Evolutionary conservation across 306 rosid species (phyloP).

Genomic region (Gleditsia sinensis): DNA sequence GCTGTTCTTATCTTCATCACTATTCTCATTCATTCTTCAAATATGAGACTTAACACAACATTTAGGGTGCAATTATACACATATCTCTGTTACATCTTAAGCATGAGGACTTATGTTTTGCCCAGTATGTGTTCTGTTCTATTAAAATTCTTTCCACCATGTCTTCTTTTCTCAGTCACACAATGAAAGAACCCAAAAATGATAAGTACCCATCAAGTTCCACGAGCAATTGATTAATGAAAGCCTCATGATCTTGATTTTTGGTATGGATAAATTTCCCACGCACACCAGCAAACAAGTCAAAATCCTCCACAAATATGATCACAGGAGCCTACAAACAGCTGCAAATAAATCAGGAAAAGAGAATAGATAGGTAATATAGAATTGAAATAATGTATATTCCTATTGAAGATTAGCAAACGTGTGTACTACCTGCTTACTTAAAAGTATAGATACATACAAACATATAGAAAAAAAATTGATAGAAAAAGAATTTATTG

Average conservation of each 20-base stretch:
- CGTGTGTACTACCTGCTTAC: not conserved
- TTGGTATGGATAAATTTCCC: conserved; percentile 85
- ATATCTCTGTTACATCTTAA: not conserved
- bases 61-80: not conserved
- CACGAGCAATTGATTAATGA: conserved; percentile 97
- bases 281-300: conserved; percentile 97
- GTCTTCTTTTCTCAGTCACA: conserved; percentile 26
- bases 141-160: not conserved
- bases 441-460: conserved; percentile 13
- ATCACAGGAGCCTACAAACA: conserved; percentile 87
- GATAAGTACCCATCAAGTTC: conserved; percentile 94
- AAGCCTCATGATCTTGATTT: conserved; percentile 96
- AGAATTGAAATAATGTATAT: not conserved
- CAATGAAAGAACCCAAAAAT: conserved; percentile 33
- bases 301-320: conserved; percentile 97
- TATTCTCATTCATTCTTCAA: not conserved
- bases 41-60: not conserved
- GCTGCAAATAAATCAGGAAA: conserved; percentile 40
- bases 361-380: conserved; percentile 24
- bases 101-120: not conserved
- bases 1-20: conserved; percentile 1
- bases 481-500: no score
- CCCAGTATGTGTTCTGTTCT: not conserved
- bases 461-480: not conserved
- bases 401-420: conserved; percentile 23